Conservation (phyloP, 352 stramenopile species). For the Phytophthora sansomeana region DNA sequence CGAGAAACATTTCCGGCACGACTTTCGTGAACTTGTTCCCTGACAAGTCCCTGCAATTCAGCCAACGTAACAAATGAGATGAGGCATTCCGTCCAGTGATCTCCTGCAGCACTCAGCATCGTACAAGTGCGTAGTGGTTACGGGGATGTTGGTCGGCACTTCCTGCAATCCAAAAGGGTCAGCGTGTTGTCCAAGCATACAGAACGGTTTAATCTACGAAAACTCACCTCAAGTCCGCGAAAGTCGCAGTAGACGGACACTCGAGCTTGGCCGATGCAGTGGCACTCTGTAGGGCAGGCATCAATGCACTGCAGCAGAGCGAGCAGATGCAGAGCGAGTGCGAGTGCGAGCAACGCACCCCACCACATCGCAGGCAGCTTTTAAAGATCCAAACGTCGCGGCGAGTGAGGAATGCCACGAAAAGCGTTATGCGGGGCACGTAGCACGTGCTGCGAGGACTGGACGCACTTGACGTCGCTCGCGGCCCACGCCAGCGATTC, state of each 20-base stretch:
- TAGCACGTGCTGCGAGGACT: constrained; percentile 6
- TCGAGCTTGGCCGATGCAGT: constrained; percentile 70
- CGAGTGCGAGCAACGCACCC: constrained; percentile 11
- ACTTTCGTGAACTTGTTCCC: constrained; percentile 78
- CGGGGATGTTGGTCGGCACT: constrained; percentile 68
- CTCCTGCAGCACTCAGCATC: constrained; percentile 25
- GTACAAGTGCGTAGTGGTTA: constrained; percentile 78
- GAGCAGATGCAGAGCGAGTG: constrained; percentile 9
- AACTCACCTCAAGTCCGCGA: constrained; percentile 60
- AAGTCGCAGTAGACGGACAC: constrained; percentile 86
- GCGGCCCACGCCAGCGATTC: constrained; percentile 7
- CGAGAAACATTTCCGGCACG: constrained; percentile 71
- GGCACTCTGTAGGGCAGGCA: constrained; percentile 58
- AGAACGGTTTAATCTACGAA: not conserved
- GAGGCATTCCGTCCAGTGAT: constrained; percentile 8
- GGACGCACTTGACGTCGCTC: constrained; percentile 18
- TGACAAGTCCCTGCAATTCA: constrained; percentile 57
- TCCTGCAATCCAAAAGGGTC: constrained; percentile 35
- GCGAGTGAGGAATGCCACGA: no score
- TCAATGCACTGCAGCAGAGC: constrained; percentile 11
- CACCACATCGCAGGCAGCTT: constrained; percentile 24
- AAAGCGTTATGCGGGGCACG: constrained; percentile 17
- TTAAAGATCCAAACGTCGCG: constrained; percentile 36
- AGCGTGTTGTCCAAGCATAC: constrained; percentile 4
- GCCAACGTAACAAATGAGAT: constrained; percentile 20